A percentile compares a stretch with the other conserved stretches of the same genome.
phyloP scores from a whole-genome alignment of 2,329 filamentous ascomycete genomes.

The Xylaria sp. region DNA sequence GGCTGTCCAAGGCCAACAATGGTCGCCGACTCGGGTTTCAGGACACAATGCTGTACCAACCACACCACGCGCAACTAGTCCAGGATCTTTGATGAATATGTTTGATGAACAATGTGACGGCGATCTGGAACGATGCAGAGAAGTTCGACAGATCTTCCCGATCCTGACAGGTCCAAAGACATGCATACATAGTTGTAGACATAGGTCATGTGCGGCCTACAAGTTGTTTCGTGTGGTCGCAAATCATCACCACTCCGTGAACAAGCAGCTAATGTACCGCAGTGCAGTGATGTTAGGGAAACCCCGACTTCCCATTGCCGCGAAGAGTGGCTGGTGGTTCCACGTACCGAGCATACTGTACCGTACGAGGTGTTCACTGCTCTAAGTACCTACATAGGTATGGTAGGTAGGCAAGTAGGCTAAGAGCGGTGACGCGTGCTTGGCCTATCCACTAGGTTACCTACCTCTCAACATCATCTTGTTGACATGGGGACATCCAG shows the following conservation, averaged over 20 bases:
- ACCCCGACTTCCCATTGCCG: not conserved
- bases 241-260: slow-evolving; percentile 15
- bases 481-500: not conserved
- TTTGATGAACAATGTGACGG: slow-evolving; percentile 37
- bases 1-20: slow-evolving; percentile 1
- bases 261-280: not conserved
- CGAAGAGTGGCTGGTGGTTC: too few relatives aligned
- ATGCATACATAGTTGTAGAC: too few relatives aligned
- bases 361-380: not conserved
- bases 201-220: slow-evolving; percentile 27
- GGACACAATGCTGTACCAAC: slow-evolving; percentile 33
- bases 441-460: not conserved
- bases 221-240: slow-evolving; percentile 33
- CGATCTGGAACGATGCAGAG: slow-evolving; percentile 42
- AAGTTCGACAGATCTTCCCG: slow-evolving; percentile 40
- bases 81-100: slow-evolving; percentile 26
- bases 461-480: not conserved
- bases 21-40: slow-evolving; percentile 43
- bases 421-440: slow-evolving; percentile 19
- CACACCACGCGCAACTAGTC: slow-evolving; percentile 28
- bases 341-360: not conserved
- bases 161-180: slow-evolving; percentile 25
- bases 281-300: not conserved
- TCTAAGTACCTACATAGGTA: not conserved
- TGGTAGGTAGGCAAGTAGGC: not conserved